A percentile compares a stretch with the other conserved stretches of the same genome.
Conservation (phyloP, 2,329 filamentous ascomycete genomes). For the Cytospora paraplurivora region DNA sequence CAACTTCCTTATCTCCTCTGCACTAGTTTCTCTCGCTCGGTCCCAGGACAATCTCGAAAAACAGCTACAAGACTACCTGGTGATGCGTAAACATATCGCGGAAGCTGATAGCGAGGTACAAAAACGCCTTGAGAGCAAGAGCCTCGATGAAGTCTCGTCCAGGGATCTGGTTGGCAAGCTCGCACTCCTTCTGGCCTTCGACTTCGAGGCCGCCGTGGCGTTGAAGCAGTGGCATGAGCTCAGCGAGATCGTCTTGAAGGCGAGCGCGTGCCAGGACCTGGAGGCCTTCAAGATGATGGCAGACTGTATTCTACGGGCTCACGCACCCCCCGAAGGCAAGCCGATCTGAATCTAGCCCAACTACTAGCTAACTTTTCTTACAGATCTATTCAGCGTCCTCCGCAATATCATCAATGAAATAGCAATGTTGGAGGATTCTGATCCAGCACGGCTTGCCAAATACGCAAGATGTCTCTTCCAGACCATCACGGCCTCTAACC, state of each 20-base stretch:
- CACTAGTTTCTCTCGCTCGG: constrained; percentile 54
- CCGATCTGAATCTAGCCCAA: neutral
- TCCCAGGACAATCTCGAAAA: constrained; percentile 51
- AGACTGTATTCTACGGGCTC: constrained; percentile 61
- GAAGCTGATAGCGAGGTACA: constrained; percentile 56
- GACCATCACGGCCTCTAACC: constrained; percentile 60
- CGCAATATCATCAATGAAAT: constrained; percentile 72
- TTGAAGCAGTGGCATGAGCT: constrained; percentile 71
- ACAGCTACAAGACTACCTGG: constrained; percentile 63
- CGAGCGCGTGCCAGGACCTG: constrained; percentile 47
- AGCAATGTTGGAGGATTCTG: constrained; percentile 58
- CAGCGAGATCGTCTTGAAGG: constrained; percentile 58
- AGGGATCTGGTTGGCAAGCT: constrained; percentile 63
- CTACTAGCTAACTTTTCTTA: constrained; percentile 10
- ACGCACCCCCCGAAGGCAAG: constrained; percentile 54
- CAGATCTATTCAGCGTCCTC: constrained; percentile 56
- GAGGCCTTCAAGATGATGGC: constrained; percentile 63
- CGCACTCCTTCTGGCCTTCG: constrained; percentile 69
- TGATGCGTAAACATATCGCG: constrained; percentile 61
- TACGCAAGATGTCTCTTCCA: constrained; percentile 81
- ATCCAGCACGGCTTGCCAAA: constrained; percentile 64
- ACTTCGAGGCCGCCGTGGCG: constrained; percentile 73
- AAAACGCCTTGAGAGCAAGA: constrained; percentile 39
- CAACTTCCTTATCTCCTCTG: constrained; percentile 64
- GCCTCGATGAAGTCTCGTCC: constrained; percentile 46